Evolutionary conservation across 2,329 filamentous ascomycete genomes (phyloP).

Genomic region (Aspergillus fructus): DNA sequence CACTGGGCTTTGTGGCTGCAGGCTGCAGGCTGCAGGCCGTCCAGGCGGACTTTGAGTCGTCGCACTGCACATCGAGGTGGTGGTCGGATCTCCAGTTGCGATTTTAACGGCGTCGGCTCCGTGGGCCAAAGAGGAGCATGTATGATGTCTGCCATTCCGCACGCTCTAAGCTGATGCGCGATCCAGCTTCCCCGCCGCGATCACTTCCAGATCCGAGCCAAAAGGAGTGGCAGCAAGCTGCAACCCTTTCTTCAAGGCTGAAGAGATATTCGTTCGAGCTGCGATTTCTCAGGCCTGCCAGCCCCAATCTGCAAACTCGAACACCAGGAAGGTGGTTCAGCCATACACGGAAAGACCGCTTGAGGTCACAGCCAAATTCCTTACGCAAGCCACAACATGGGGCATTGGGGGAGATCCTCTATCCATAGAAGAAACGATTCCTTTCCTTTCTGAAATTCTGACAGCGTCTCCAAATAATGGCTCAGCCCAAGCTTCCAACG

Average conservation of each 20-base stretch:
- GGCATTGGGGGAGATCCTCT: neutral
- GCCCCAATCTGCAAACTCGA: neutral
- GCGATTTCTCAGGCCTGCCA: neutral
- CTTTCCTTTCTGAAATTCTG: too few relatives aligned
- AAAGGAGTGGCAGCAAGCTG: conserved; percentile 5
- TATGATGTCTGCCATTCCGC: neutral
- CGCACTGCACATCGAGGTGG: conserved; percentile 13
- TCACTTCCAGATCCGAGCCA: conserved; percentile 25
- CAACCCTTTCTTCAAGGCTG: neutral
- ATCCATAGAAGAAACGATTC: neutral
- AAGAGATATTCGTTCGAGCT: neutral
- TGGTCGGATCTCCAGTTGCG: conserved; percentile 20
- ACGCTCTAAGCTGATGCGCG: conserved; percentile 17
- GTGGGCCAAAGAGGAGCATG: conserved; percentile 16
- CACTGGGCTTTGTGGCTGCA: conserved; percentile 12
- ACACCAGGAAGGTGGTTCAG: neutral
- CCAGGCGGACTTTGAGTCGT: conserved; percentile 7
- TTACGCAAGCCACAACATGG: neutral
- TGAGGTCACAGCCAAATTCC: neutral
- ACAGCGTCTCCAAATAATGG: too few relatives aligned
- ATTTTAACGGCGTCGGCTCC: conserved; percentile 19
- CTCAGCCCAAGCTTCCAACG: neutral
- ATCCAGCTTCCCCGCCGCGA: conserved; percentile 23
- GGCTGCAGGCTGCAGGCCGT: conserved; percentile 15
- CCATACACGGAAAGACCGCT: neutral